Percentiles rank a stretch among this genome's conserved stretches.
Evolutionary conservation across 2,329 filamentous ascomycete species (phyloP).

Genomic region (Aureobasidium namibiae): DNA sequence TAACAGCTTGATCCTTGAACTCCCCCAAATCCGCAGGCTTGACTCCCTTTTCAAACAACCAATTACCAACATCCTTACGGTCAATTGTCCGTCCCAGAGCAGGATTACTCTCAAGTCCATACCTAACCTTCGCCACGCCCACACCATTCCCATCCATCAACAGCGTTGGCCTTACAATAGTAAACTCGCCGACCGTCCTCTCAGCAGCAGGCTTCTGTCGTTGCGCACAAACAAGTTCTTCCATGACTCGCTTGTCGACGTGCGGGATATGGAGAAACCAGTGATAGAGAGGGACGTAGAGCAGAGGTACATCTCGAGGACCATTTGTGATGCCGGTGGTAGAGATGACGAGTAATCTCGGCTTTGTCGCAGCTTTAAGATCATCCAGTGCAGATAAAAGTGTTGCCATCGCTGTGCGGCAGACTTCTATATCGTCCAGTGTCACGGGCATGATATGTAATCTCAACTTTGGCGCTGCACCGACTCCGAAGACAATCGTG

Average conservation of each 20-base stretch:
- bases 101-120: conserved; percentile 26
- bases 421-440: conserved; percentile 28
- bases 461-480: conserved; percentile 25
- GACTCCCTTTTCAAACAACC: conserved; percentile 30
- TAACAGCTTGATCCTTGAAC: conserved; percentile 27
- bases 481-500: conserved; percentile 42
- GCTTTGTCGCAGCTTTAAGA: conserved; percentile 19
- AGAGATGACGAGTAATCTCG: conserved; percentile 26
- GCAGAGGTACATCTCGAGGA: conserved; percentile 30
- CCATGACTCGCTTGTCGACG: conserved; percentile 32
- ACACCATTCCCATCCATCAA: conserved; percentile 25
- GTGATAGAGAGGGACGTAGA: conserved; percentile 28
- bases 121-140: conserved; percentile 25
- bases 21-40: conserved; percentile 18
- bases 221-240: conserved; percentile 25
- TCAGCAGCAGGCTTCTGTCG: conserved; percentile 17
- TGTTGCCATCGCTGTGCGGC: conserved; percentile 24
- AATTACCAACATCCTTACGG: conserved; percentile 33
- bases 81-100: conserved; percentile 31
- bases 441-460: conserved; percentile 24
- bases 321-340: conserved; percentile 30
- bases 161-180: conserved; percentile 31
- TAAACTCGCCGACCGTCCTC: conserved; percentile 22
- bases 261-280: conserved; percentile 29
- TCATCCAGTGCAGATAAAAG: conserved; percentile 26